A percentile compares a stretch with the other conserved stretches of the same genome.
These are phyloP conservation scores for Auriscalpium vulgare DNA, from an alignment of 768 basidiomycete species.

Conservation along the genomic window DNA sequence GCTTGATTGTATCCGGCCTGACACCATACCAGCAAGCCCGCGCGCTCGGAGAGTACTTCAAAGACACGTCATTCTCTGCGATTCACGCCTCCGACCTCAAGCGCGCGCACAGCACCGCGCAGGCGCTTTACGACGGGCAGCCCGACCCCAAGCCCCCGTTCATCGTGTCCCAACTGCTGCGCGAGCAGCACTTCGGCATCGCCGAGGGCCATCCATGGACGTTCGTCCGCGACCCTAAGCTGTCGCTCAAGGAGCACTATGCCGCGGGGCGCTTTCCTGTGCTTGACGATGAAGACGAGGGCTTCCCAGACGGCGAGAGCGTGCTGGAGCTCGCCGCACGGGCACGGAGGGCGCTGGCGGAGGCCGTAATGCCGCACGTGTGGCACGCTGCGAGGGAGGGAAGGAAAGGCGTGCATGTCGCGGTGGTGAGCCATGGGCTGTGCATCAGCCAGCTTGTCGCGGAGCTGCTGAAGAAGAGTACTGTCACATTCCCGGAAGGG, in stretches of 20 bases:
- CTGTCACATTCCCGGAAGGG: constrained; percentile 24
- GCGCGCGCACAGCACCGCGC: constrained; percentile 56
- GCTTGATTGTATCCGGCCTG: not conserved
- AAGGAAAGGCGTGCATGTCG: constrained; percentile 41
- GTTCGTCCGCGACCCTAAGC: constrained; percentile 14
- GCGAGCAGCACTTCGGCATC: constrained; percentile 63
- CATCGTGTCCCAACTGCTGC: constrained; percentile 40
- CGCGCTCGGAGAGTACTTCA: constrained; percentile 46
- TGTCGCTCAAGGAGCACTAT: constrained; percentile 37
- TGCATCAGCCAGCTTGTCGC: constrained; percentile 49
- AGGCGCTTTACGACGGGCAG: constrained; percentile 45
- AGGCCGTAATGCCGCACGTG: constrained; percentile 52
- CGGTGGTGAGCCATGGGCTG: constrained; percentile 69
- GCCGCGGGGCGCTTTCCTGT: constrained; percentile 46
- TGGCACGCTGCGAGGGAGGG: constrained; percentile 31
- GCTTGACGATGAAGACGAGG: constrained; percentile 35
- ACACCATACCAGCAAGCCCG: constrained; percentile 22
- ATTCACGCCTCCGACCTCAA: constrained; percentile 63
- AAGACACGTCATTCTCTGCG: constrained; percentile 37
- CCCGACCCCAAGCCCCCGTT: constrained; percentile 37
- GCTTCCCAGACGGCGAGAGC: constrained; percentile 69
- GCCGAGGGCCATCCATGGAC: constrained; percentile 58
- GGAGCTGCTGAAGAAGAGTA: constrained; percentile 38
- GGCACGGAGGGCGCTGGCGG: constrained; percentile 42
- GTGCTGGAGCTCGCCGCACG: constrained; percentile 51